Conservation (phyloP, 495 filamentous ascomycete genomes). For the Penicillium cinerascens region DNA sequence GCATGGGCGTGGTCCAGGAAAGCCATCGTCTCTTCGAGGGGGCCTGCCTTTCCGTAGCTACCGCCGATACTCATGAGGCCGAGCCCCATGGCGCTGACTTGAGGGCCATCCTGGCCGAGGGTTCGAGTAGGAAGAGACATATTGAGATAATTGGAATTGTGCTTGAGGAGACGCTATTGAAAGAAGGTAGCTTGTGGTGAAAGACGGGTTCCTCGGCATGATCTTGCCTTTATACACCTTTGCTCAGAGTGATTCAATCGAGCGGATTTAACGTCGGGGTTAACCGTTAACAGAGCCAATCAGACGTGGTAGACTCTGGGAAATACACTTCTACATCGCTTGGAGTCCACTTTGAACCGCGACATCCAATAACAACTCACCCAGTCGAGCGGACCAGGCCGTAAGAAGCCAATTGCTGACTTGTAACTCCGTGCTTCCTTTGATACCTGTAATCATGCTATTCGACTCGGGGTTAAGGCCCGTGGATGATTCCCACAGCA, state of each 20-base stretch:
- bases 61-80: conserved; percentile 53
- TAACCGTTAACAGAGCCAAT: neutral
- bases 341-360: no score
- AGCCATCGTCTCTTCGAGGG: conserved; percentile 28
- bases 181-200: no score
- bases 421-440: no score
- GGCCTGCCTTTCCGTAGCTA: conserved; percentile 41
- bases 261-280: neutral
- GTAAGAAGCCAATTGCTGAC: neutral
- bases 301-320: neutral
- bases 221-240: neutral
- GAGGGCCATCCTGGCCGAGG: conserved; percentile 52
- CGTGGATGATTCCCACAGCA: conserved; percentile 3
- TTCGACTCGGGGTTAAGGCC: conserved; percentile 4
- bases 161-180: neutral
- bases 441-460: no score
- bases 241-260: neutral
- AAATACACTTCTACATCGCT: no score
- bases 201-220: neutral
- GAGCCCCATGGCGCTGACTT: conserved; percentile 51
- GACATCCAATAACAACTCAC: neutral
- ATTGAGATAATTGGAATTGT: neutral
- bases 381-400: neutral
- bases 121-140: conserved; percentile 27
- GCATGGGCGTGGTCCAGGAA: conserved; percentile 48